Evolutionary conservation across 441 rosid species (phyloP).

Genomic region (Pelargonium cotyledonis): DNA sequence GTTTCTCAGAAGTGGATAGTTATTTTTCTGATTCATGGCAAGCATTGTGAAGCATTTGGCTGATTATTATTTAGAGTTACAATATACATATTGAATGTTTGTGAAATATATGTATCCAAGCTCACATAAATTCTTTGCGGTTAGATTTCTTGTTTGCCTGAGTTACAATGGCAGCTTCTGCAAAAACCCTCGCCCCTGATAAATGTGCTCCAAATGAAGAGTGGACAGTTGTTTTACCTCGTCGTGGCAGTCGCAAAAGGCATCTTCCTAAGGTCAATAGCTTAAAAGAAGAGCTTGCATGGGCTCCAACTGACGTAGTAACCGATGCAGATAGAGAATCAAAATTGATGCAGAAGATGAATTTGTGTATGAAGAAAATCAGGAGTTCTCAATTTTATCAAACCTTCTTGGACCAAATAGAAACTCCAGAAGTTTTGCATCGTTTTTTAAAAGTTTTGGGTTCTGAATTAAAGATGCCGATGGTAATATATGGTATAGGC

Average conservation of each 20-base stretch:
- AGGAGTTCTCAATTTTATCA: slow-evolving; percentile 49
- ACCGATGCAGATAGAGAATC: slow-evolving; percentile 37
- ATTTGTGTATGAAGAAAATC: slow-evolving; percentile 37
- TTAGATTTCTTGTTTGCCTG: too few relatives aligned
- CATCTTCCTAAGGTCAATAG: slow-evolving; percentile 20
- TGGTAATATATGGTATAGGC: slow-evolving; percentile 79
- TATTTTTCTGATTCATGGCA: too few relatives aligned
- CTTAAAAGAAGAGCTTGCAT: slow-evolving; percentile 32
- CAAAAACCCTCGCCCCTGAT: slow-evolving; percentile 24
- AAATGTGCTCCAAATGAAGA: slow-evolving; percentile 35
- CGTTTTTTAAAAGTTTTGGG: slow-evolving; percentile 46
- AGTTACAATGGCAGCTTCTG: slow-evolving; percentile 37
- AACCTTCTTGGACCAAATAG: slow-evolving; percentile 48
- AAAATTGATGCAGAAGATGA: slow-evolving; percentile 48
- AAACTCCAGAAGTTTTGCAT: slow-evolving; percentile 34
- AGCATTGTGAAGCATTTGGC: too few relatives aligned
- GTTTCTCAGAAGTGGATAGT: too few relatives aligned
- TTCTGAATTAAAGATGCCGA: slow-evolving; percentile 39
- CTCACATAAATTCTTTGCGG: too few relatives aligned
- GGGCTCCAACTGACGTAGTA: slow-evolving; percentile 49
- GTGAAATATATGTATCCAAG: too few relatives aligned
- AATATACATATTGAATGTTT: too few relatives aligned
- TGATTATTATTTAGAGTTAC: too few relatives aligned
- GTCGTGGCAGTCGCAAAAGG: slow-evolving; percentile 38
- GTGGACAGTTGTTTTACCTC: slow-evolving; percentile 66